A percentile compares a stretch with the other conserved stretches of the same genome.
phyloP scores from a whole-genome alignment of 345 rosid genomes.

The Hibiscus trionum region DNA sequence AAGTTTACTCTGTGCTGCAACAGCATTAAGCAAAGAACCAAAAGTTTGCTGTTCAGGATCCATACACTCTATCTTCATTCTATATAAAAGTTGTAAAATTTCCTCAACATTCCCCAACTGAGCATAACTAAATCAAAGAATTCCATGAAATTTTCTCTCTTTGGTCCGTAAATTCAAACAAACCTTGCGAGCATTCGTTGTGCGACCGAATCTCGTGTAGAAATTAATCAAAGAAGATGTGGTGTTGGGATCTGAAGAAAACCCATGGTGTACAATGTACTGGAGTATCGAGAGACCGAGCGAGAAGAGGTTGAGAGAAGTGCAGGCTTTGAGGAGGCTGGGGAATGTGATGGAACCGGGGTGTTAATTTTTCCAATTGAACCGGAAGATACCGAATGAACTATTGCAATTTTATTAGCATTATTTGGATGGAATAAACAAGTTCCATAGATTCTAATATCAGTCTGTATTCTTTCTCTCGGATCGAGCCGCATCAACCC shows the following conservation, averaged over 20 bases:
- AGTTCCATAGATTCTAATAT: background rate
- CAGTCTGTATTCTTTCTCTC: background rate
- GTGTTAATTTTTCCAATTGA: too few species aligned
- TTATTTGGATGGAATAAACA: background rate
- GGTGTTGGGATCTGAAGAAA: conserved; percentile 40
- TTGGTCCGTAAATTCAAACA: conserved; percentile 37
- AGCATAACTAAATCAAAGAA: conserved; percentile 40
- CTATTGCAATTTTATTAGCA: background rate
- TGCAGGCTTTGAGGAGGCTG: conserved; percentile 48
- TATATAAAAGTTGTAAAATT: conserved; percentile 30
- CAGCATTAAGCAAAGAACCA: conserved; percentile 31
- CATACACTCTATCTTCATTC: conserved; percentile 32
- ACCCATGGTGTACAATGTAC: conserved; percentile 33
- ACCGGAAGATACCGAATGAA: background rate
- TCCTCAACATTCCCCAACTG: conserved; percentile 28
- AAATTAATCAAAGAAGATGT: conserved; percentile 45
- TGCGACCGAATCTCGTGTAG: conserved; percentile 27
- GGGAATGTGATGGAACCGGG: conserved; percentile 42
- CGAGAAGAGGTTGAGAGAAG: conserved; percentile 32
- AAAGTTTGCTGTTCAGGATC: conserved; percentile 45
- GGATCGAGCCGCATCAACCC: background rate
- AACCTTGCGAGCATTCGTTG: conserved; percentile 32
- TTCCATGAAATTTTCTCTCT: conserved; percentile 55
- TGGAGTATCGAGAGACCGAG: conserved; percentile 45
- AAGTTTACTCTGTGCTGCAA: conserved; percentile 32